Percentiles rank a stretch among this genome's conserved stretches.
Conservation (phyloP, 257 asterid genomes). For the Echium plantagineum region DNA sequence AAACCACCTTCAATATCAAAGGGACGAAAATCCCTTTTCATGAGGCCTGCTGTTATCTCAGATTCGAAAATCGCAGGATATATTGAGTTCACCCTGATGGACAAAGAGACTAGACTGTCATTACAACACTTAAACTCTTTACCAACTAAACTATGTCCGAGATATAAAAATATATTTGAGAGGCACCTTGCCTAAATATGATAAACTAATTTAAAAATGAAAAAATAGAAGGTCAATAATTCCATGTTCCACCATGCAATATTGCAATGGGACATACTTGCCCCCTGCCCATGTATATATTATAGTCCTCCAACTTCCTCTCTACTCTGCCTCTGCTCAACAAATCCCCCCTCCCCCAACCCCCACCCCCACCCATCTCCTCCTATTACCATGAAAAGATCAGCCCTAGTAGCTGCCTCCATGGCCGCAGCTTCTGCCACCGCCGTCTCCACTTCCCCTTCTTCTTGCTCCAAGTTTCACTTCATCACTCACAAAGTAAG, state of each 20-base stretch:
- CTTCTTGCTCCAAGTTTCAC: constrained; percentile 24
- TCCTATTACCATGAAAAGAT: constrained; percentile 40
- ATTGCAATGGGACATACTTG: neutral
- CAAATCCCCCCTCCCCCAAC: neutral
- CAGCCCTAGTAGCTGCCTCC: constrained; percentile 44
- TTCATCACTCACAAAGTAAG: constrained; percentile 27
- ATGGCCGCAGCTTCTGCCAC: constrained; percentile 55
- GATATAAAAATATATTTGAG: too few relatives aligned
- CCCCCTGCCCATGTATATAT: neutral
- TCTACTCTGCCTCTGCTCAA: neutral
- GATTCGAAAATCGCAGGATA: too few relatives aligned
- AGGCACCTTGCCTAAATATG: too few relatives aligned
- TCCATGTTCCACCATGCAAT: neutral
- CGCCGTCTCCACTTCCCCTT: constrained; percentile 27
- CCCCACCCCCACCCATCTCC: neutral
- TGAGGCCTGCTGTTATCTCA: too few relatives aligned
- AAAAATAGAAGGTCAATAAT: too few relatives aligned
- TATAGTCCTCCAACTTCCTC: neutral
- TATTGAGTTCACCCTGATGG: constrained; percentile 34
- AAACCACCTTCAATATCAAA: too few relatives aligned
- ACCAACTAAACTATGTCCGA: too few relatives aligned
- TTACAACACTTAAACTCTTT: too few relatives aligned
- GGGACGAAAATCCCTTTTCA: too few relatives aligned
- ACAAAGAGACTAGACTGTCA: too few relatives aligned
- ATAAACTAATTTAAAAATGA: too few relatives aligned